Conservation (phyloP, 2,329 filamentous ascomycete genomes). For the Onygenales sp. region DNA sequence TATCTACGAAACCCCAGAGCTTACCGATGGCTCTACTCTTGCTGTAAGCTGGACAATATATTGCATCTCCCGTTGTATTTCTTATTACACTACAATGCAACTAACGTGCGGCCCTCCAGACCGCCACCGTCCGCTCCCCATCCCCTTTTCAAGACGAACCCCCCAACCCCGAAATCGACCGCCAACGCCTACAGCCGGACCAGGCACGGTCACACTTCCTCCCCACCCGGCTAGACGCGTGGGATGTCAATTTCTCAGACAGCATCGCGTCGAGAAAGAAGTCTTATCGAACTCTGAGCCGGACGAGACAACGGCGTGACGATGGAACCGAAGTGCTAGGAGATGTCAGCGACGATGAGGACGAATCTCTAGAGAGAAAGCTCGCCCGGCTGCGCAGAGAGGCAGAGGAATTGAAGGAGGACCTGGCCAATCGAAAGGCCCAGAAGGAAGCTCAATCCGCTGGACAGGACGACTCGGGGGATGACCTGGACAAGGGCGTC, state of each 20-base stretch:
- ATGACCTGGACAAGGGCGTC: constrained; percentile 47
- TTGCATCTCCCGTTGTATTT: not conserved
- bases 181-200: constrained; percentile 64
- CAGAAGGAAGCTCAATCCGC: constrained; percentile 49
- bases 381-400: constrained; percentile 76
- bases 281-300: constrained; percentile 68
- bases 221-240: constrained; percentile 64
- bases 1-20: constrained; percentile 90
- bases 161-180: constrained; percentile 56
- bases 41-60: constrained; percentile 46
- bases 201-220: constrained; percentile 74
- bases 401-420: constrained; percentile 61
- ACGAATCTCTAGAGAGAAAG: constrained; percentile 66
- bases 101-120: constrained; percentile 37
- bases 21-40: constrained; percentile 79
- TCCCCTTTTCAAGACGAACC: constrained; percentile 50
- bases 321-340: constrained; percentile 52
- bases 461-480: constrained; percentile 27
- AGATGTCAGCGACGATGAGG: constrained; percentile 69
- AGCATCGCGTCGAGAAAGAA: constrained; percentile 72
- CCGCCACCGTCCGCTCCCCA: constrained; percentile 46
- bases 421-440: constrained; percentile 32
- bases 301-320: constrained; percentile 46
- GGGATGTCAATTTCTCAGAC: constrained; percentile 80
- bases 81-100: not conserved